Evolutionary conservation across 2,329 filamentous ascomycete species (phyloP).

Genomic region (Cercospora citrullina): DNA sequence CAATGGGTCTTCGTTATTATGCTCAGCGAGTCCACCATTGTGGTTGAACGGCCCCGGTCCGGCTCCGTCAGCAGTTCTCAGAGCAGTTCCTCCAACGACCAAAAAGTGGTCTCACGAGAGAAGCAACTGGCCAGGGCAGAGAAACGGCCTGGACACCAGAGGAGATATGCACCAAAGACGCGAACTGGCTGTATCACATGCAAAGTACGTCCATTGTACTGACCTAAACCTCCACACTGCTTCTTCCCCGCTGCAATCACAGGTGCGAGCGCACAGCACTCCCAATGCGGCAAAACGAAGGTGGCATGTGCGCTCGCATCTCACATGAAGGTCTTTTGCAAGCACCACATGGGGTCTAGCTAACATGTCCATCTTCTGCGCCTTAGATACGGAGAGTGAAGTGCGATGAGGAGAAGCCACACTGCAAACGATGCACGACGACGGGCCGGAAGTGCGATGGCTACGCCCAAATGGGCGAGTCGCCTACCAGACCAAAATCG

Average conservation of each 20-base stretch:
- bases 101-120: slow-evolving; percentile 1
- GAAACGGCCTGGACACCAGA: slow-evolving; percentile 26
- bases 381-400: slow-evolving; percentile 58
- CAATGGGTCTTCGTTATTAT: slow-evolving; percentile 23
- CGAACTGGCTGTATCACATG: slow-evolving; percentile 30
- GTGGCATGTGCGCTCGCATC: slow-evolving; percentile 4
- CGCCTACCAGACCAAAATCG: slow-evolving; percentile 14
- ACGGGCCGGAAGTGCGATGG: slow-evolving; percentile 60
- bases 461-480: slow-evolving; percentile 40
- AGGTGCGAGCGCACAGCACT: slow-evolving; percentile 14
- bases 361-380: neutral
- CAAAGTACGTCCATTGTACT: slow-evolving; percentile 25
- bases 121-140: slow-evolving; percentile 25
- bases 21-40: slow-evolving; percentile 19
- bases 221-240: neutral
- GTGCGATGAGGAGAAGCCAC: slow-evolving; percentile 58
- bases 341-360: slow-evolving; percentile 8
- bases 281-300: neutral
- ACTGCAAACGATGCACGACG: slow-evolving; percentile 55
- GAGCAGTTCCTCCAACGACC: slow-evolving; percentile 18
- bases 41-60: slow-evolving; percentile 22
- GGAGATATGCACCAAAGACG: slow-evolving; percentile 30
- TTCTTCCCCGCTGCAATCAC: neutral
- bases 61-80: slow-evolving; percentile 15
- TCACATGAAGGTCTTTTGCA: neutral